These are phyloP conservation scores for Botryotinia calthae DNA, from an alignment of 2,329 filamentous ascomycete genomes.

Conservation along the genomic window DNA sequence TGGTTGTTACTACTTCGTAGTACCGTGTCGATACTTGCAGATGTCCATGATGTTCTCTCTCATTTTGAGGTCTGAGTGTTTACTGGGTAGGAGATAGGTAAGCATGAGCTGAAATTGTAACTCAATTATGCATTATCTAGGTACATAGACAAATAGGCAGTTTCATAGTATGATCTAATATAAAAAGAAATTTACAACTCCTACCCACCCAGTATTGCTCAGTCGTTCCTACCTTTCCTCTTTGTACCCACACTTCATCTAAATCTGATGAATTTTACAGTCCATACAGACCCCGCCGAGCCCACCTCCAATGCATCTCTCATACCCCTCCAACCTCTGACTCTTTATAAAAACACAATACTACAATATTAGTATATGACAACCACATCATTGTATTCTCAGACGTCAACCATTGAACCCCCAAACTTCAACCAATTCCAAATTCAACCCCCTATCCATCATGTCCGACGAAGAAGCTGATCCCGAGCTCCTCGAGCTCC, in stretches of 20 bases:
- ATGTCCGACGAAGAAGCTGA: conserved; percentile 95
- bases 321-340: neutral
- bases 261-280: neutral
- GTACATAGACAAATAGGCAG: neutral
- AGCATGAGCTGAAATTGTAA: neutral
- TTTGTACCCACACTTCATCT: neutral
- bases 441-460: neutral
- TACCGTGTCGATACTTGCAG: too few relatives aligned
- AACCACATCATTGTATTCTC: neutral
- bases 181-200: neutral
- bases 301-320: neutral
- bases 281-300: neutral
- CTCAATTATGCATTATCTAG: neutral
- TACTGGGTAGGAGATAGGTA: neutral
- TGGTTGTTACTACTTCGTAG: too few relatives aligned
- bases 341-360: neutral
- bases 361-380: neutral
- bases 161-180: neutral
- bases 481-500: conserved; percentile 78
- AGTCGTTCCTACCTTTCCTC: neutral
- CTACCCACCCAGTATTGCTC: neutral
- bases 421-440: neutral
- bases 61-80: neutral
- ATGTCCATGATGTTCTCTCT: neutral
- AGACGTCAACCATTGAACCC: neutral